Base-by-base conservation (phyloP, 768 basidiomycete genomes). In the Mycena metata region DNA sequence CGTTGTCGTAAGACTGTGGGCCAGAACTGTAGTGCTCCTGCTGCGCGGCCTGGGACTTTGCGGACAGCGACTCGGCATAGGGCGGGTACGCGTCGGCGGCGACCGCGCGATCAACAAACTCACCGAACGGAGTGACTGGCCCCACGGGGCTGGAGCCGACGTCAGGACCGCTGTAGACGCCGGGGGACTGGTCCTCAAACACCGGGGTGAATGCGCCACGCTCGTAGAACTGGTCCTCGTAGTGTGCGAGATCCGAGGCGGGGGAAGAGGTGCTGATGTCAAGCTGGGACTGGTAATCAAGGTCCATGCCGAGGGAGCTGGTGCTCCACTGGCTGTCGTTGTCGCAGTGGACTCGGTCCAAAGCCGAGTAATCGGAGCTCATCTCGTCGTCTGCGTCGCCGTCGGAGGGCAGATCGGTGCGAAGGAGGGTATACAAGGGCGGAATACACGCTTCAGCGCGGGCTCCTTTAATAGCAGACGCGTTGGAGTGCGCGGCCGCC, bases 361-460 rank as follows among this genome's bases (percentile, higher is more conserved):
- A 73, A 69, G 80, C 70, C 45, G 77, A 79, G 58, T 76, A 80
- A 62, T 78, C 79, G 41, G 78, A 79, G 72, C 77, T 80, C 83
- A 87, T 84, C 69, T 85, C 84, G 72, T 85, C 80, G 70, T 85
- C 81, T 35, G 76, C 73, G 65, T 83, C 83, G 36, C 76, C 81
- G 46, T 79, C 80, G 64, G 69, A 69, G 9, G 67, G 52, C 64
- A 57, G 43, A 51, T 45, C 58, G 57, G 57, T 12, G 64, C 50
- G 36, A 43, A 58, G 57, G 67, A 80, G 68, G 71, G 78, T 76
- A 72, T 76, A 78, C 78, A 84, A 80, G 92, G 92, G 92, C 91
- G 91, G 91, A 90, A 90, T 86, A 84, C 90, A 90, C 89, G 90
- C 90, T 87, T 93, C 85, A 87, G 90, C 91, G 90, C 82, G 90